Conservation (phyloP, 2,329 filamentous ascomycete species). For the Colletotrichum graminicola region DNA sequence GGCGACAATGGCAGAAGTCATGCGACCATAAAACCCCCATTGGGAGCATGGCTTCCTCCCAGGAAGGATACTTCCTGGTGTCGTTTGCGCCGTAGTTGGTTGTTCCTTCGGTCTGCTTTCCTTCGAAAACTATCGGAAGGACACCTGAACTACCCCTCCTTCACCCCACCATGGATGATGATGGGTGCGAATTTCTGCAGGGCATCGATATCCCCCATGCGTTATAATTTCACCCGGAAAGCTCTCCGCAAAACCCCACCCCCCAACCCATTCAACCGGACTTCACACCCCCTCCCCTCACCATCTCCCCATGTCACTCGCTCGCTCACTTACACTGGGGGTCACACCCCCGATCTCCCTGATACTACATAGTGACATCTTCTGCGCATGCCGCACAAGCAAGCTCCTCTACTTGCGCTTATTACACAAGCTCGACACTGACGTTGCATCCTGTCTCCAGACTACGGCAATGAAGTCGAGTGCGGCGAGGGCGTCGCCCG, state of each 20-base stretch:
- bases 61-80: conserved; percentile 4
- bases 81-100: conserved; percentile 8
- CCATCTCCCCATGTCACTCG: conserved; percentile 8
- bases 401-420: background rate
- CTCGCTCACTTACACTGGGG: conserved; percentile 32
- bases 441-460: conserved; percentile 54
- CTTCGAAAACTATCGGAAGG: conserved; percentile 22
- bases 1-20: background rate
- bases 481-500: conserved; percentile 81
- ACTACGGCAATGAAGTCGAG: conserved; percentile 87
- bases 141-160: conserved; percentile 38
- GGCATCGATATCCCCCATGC: conserved; percentile 20
- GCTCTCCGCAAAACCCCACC: conserved; percentile 33
- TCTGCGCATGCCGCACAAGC: background rate
- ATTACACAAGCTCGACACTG: background rate
- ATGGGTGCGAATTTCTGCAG: conserved; percentile 31
- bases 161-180: conserved; percentile 38
- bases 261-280: conserved; percentile 6
- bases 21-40: background rate
- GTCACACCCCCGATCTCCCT: conserved; percentile 16
- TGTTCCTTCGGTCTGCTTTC: conserved; percentile 7
- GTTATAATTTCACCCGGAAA: conserved; percentile 32
- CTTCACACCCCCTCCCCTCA: conserved; percentile 1
- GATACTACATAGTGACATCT: conserved; percentile 10
- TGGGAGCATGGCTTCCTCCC: conserved; percentile 1